These are phyloP conservation scores for Hyparrhenia diplandra DNA, from an alignment of 176 grass and related monocot species.

Conservation along the genomic window DNA sequence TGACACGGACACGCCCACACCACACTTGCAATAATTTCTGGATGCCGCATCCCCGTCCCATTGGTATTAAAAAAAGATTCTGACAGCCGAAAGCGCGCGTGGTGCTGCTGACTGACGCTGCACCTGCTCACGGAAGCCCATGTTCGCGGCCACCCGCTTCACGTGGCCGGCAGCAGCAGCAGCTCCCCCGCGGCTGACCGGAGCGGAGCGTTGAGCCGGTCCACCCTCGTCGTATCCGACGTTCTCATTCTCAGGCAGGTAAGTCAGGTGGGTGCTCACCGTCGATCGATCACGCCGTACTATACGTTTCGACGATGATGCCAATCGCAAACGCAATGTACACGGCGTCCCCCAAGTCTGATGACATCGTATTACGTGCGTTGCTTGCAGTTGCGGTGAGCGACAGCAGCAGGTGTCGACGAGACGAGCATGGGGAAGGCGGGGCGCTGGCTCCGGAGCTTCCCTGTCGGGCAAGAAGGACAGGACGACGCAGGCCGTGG, in stretches of 20 bases:
- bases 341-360: too few species aligned
- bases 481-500: conserved; percentile 2
- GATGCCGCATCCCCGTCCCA: background rate
- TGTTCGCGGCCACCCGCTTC: conserved; percentile 29
- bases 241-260: background rate
- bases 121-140: background rate
- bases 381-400: background rate
- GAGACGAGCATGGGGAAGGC: conserved; percentile 63
- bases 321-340: too few species aligned
- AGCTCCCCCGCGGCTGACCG: conserved; percentile 21
- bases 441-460: conserved; percentile 71
- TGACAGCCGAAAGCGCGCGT: conserved; percentile 18
- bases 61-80: conserved; percentile 19
- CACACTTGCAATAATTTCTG: background rate
- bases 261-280: conserved; percentile 11
- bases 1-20: conserved; percentile 10
- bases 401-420: background rate
- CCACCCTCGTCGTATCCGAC: background rate
- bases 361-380: too few species aligned
- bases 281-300: background rate
- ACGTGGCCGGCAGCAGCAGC: conserved; percentile 22
- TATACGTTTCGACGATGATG: background rate
- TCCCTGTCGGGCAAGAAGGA: conserved; percentile 57
- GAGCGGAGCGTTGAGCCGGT: background rate
- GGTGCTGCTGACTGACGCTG: background rate